These are phyloP conservation scores for Drosera spatulata DNA, from an alignment of 179 eudicot species.

Conservation along the genomic window DNA sequence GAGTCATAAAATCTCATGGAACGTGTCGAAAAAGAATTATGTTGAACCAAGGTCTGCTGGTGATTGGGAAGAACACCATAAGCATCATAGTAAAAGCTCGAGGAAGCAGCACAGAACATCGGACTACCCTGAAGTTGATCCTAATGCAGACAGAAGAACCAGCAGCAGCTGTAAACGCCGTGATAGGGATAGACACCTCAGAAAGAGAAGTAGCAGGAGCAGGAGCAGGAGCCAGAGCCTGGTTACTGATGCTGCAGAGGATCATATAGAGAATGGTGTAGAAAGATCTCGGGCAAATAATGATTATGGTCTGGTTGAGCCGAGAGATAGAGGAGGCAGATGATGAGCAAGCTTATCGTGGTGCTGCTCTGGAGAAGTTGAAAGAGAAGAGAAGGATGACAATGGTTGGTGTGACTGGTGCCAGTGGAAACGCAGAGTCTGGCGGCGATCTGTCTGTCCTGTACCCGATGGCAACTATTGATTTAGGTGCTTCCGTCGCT, in stretches of 20 bases:
- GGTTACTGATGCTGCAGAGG: not conserved
- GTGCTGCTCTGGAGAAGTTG: slow-evolving; percentile 23
- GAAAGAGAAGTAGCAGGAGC: not conserved
- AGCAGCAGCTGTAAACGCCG: slow-evolving; percentile 3
- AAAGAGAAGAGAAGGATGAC: slow-evolving; percentile 21
- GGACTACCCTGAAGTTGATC: slow-evolving; percentile 8
- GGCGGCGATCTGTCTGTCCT: slow-evolving; percentile 3
- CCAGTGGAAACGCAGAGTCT: not conserved
- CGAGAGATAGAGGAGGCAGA: slow-evolving; percentile 2
- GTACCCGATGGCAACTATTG: not conserved
- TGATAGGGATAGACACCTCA: slow-evolving; percentile 1
- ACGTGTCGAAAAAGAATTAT: slow-evolving; percentile 11
- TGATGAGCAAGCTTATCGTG: slow-evolving; percentile 18
- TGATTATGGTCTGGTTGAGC: not conserved
- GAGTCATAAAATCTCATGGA: slow-evolving; percentile 10
- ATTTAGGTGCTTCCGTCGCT: slow-evolving; percentile 2
- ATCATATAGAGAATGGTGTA: not conserved
- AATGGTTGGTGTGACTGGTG: not conserved
- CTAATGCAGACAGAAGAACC: slow-evolving; percentile 5
- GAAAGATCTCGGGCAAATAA: not conserved
- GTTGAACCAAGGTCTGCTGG: slow-evolving; percentile 6
- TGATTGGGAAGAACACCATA: slow-evolving; percentile 7
- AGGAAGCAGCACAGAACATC: slow-evolving; percentile 6
- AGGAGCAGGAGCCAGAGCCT: not conserved
- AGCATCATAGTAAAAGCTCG: slow-evolving; percentile 7